Percentiles rank a stretch among this genome's conserved stretches.
These are phyloP conservation scores for Sclerotinia trifoliorum DNA, from an alignment of 2,329 filamentous ascomycete species.

Conservation along the genomic window DNA sequence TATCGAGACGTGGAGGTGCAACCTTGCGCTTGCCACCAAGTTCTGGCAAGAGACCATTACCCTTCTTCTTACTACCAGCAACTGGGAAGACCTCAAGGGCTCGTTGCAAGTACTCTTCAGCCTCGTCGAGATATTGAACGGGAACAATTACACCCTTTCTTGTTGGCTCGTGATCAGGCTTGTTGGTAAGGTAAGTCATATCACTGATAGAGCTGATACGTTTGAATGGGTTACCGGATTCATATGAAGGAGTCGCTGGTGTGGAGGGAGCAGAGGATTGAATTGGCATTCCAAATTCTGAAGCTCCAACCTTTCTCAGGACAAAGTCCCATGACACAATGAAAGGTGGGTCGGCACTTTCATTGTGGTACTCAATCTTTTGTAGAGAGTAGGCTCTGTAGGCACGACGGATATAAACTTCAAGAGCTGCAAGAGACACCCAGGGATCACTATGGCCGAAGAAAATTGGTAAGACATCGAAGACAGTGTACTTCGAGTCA, in stretches of 20 bases:
- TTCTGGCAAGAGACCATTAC: constrained; percentile 65
- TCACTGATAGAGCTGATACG: constrained; percentile 94
- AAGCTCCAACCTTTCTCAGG: constrained; percentile 87
- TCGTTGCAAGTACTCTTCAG: constrained; percentile 79
- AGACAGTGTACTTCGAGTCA: constrained; percentile 97
- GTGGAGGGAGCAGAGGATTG: constrained; percentile 80
- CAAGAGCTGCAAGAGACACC: constrained; percentile 89
- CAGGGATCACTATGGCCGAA: constrained; percentile 92
- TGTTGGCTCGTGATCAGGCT: constrained; percentile 71
- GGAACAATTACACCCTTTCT: constrained; percentile 94
- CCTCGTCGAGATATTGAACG: constrained; percentile 90
- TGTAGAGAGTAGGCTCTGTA: constrained; percentile 95
- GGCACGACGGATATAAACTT: constrained; percentile 93
- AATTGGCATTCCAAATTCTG: constrained; percentile 81
- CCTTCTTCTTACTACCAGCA: constrained; percentile 55
- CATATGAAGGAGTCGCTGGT: constrained; percentile 68
- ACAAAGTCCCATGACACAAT: constrained; percentile 93
- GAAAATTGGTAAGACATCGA: constrained; percentile 92
- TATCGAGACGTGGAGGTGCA: constrained; percentile 53
- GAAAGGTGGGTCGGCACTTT: constrained; percentile 68
- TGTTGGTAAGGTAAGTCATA: constrained; percentile 81
- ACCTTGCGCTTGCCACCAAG: constrained; percentile 71
- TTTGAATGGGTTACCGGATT: constrained; percentile 64
- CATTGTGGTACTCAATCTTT: constrained; percentile 81
- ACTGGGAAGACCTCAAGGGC: constrained; percentile 80